Evolutionary conservation across 139 green algal genomes (phyloP).

Genomic region (Chlamydomonas incerta): DNA sequence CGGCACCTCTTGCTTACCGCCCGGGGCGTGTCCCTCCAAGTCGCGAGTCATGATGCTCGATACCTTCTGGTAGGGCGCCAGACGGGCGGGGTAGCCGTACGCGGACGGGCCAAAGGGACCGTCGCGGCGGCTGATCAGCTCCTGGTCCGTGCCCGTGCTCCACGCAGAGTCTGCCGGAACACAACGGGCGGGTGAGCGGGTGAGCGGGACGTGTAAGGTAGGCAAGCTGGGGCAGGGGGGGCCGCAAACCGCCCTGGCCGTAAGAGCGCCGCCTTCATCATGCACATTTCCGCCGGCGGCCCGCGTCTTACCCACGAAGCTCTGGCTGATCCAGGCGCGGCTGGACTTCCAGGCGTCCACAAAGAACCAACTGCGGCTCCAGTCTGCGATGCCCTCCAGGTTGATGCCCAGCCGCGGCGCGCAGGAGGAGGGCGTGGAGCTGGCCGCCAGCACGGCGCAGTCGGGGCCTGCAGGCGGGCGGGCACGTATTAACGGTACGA

Average conservation of each 20-base stretch:
- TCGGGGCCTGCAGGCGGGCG: not conserved
- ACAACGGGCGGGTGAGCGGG: too few species aligned
- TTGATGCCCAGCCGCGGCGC: constrained; percentile 36
- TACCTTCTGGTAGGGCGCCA: constrained; percentile 3
- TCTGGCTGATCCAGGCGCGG: constrained; percentile 41
- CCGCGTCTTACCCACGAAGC: not conserved
- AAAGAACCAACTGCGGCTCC: constrained; percentile 44
- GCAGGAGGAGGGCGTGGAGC: constrained; percentile 15
- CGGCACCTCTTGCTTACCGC: too few species aligned
- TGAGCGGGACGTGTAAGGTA: too few species aligned
- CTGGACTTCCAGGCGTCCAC: constrained; percentile 20
- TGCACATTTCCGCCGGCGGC: too few species aligned
- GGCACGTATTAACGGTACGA: too few species aligned
- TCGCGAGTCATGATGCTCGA: constrained; percentile 44
- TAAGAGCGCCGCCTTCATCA: too few species aligned
- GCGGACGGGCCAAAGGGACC: not conserved
- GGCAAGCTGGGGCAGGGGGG: too few species aligned
- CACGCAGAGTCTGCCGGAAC: not conserved
- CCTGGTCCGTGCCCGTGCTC: not conserved
- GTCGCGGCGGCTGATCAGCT: not conserved
- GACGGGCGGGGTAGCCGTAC: constrained; percentile 3
- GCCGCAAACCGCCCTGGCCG: too few species aligned
- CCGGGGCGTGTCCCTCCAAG: constrained; percentile 2
- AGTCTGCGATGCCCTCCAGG: constrained; percentile 44
- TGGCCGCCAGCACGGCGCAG: not conserved